These are phyloP conservation scores for Colletotrichum theobromicola DNA, from an alignment of 2,329 filamentous ascomycete species.

Conservation along the genomic window DNA sequence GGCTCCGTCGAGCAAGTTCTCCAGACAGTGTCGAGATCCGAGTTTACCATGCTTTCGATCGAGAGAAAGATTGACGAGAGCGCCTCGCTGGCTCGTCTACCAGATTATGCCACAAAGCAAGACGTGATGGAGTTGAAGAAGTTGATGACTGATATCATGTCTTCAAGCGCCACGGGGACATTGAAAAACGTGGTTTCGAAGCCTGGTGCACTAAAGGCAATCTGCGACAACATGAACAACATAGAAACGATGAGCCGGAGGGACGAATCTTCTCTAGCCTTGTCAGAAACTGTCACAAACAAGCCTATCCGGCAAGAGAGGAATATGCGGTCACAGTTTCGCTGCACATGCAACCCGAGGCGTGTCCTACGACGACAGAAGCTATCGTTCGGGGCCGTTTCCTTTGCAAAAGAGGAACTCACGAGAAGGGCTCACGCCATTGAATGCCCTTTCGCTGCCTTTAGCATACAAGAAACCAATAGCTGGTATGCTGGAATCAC, in stretches of 20 bases:
- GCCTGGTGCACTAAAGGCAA: background rate
- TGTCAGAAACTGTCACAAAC: background rate
- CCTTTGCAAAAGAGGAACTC: background rate
- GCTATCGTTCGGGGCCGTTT: background rate
- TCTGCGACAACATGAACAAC: background rate
- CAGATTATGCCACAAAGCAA: background rate
- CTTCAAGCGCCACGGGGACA: background rate
- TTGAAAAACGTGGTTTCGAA: background rate
- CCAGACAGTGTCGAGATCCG: background rate
- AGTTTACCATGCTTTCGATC: fast-evolving
- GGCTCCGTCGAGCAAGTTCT: background rate
- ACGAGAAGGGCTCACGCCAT: fast-evolving
- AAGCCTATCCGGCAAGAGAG: background rate
- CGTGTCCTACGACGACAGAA: background rate
- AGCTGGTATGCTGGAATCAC: background rate
- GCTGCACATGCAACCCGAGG: fast-evolving
- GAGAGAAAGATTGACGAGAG: background rate
- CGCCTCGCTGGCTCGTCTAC: background rate
- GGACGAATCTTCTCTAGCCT: background rate
- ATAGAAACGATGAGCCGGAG: background rate
- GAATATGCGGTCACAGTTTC: background rate
- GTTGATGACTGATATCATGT: background rate
- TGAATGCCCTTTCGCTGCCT: background rate
- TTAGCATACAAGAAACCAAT: fast-evolving
- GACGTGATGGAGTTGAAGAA: background rate